Percentiles rank a stretch among this genome's conserved stretches.
phyloP scores from a whole-genome alignment of 2,329 filamentous ascomycete species.

The Diaporthe citrichinensis region DNA sequence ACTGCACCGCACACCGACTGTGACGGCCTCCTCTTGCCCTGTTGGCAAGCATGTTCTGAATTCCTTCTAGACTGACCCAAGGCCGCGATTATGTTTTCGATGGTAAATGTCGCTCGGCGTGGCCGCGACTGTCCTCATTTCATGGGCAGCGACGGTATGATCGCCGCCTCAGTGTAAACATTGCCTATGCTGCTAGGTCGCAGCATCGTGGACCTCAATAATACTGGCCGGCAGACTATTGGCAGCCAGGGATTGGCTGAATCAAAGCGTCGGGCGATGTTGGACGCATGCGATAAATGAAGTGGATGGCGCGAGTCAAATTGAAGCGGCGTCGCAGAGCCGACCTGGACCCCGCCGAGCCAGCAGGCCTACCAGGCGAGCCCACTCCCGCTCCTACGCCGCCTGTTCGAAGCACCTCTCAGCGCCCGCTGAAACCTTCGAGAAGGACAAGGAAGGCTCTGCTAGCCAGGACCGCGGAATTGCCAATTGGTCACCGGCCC shows the following conservation, averaged over 20 bases:
- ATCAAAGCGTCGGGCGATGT: slow-evolving; percentile 38
- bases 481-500: slow-evolving; percentile 41
- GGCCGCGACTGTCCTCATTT: slow-evolving; percentile 35
- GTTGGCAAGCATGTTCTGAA: slow-evolving; percentile 13
- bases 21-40: slow-evolving; percentile 2
- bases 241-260: slow-evolving; percentile 39
- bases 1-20: slow-evolving; percentile 24
- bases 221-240: slow-evolving; percentile 32
- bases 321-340: slow-evolving; percentile 40
- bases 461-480: slow-evolving; percentile 41
- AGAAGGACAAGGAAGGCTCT: slow-evolving; percentile 40
- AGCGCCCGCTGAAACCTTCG: slow-evolving; percentile 43
- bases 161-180: slow-evolving; percentile 36
- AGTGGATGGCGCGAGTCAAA: slow-evolving; percentile 38
- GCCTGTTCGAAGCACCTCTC: slow-evolving; percentile 38
- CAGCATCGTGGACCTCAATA: slow-evolving; percentile 38
- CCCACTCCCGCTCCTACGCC: slow-evolving; percentile 33
- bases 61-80: slow-evolving; percentile 13
- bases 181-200: slow-evolving; percentile 33
- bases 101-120: slow-evolving; percentile 34
- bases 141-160: slow-evolving; percentile 32
- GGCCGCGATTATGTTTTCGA: background rate
- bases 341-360: slow-evolving; percentile 37
- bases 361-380: slow-evolving; percentile 33
- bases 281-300: slow-evolving; percentile 40